These are phyloP conservation scores for Rehmannia glutinosa DNA, from an alignment of 257 asterid genomes.

Conservation along the genomic window DNA sequence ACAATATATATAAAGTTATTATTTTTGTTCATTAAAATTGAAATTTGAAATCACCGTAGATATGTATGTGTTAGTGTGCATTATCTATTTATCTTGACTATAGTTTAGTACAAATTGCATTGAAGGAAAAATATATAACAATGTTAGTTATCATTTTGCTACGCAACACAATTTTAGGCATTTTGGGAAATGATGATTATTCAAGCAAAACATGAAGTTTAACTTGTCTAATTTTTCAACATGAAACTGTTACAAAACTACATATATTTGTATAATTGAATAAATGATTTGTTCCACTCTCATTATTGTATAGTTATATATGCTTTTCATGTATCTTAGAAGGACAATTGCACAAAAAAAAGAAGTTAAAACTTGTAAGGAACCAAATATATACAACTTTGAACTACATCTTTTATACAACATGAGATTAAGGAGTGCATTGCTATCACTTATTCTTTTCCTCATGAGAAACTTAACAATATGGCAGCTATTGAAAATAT, in stretches of 20 bases:
- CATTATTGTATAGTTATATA: background rate
- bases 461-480: conserved; percentile 6
- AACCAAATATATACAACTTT: conserved; percentile 16
- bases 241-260: background rate
- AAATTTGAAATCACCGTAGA: too few relatives aligned
- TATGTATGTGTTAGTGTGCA: too few relatives aligned
- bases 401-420: conserved; percentile 11
- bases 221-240: background rate
- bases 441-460: conserved; percentile 14
- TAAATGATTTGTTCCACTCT: too few relatives aligned
- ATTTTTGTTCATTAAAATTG: too few relatives aligned
- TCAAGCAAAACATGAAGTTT: background rate
- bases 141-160: background rate
- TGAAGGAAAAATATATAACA: background rate
- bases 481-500: conserved; percentile 13
- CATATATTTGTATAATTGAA: too few relatives aligned
- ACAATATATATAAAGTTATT: too few relatives aligned
- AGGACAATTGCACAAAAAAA: conserved; percentile 15
- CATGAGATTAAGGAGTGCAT: conserved; percentile 19
- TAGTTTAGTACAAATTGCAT: background rate
- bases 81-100: background rate
- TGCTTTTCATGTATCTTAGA: conserved; percentile 19
- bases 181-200: background rate
- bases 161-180: background rate
- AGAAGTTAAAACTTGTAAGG: background rate